phyloP scores from a whole-genome alignment of 2,329 filamentous ascomycete genomes.

The Calonectria pseudoturangicola region DNA sequence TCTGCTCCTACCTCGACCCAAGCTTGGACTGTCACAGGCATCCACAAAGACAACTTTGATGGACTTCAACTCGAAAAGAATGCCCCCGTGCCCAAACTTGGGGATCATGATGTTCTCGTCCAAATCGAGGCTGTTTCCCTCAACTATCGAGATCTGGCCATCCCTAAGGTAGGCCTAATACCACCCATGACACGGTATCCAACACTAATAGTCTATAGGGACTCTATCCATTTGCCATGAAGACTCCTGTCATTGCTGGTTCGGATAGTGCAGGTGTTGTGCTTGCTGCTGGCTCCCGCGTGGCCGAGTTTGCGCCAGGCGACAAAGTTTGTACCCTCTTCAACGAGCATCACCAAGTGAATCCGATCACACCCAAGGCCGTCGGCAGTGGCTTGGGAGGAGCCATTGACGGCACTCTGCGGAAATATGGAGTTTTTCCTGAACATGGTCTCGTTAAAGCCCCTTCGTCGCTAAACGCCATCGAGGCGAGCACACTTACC shows the following conservation, averaged over 20 bases:
- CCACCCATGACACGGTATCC: no score
- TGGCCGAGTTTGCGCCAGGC: conserved; percentile 64
- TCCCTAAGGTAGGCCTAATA: conserved; percentile 18
- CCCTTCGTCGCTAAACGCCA: conserved; percentile 69
- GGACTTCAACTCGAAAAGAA: not conserved
- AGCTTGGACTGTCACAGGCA: conserved; percentile 20
- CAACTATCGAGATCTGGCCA: conserved; percentile 34
- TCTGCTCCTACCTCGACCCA: conserved; percentile 9
- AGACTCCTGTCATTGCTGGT: conserved; percentile 26
- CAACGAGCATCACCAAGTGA: conserved; percentile 66
- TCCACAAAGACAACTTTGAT: conserved; percentile 25
- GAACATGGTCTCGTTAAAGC: conserved; percentile 77
- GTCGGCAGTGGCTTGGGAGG: conserved; percentile 76
- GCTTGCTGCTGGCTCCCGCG: conserved; percentile 64
- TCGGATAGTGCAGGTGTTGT: conserved; percentile 69
- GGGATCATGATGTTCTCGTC: conserved; percentile 26
- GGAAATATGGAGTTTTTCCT: conserved; percentile 78
- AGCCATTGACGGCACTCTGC: conserved; percentile 77
- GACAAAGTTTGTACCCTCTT: conserved; percentile 73
- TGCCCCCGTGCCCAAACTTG: conserved; percentile 2
- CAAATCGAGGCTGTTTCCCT: conserved; percentile 25
- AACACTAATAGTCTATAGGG: not conserved
- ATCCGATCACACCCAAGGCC: conserved; percentile 56
- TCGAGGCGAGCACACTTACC: conserved; percentile 70
- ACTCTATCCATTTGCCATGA: conserved; percentile 8